phyloP scores from a whole-genome alignment of 2,329 filamentous ascomycete species.

The Venturia nashicola region DNA sequence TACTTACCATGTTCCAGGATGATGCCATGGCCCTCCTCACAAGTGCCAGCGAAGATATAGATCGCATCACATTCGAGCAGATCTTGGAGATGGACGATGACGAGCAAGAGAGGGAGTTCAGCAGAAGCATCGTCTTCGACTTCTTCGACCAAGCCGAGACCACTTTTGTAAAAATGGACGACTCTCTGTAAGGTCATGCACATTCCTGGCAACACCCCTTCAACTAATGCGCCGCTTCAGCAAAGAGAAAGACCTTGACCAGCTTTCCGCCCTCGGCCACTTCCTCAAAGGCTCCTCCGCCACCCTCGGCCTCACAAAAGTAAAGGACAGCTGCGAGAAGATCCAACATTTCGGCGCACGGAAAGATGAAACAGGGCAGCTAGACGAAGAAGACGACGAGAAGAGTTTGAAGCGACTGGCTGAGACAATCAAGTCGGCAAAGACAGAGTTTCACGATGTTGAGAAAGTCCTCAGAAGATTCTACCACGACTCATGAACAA shows the following conservation, averaged over 20 bases:
- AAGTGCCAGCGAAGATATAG: conserved; percentile 49
- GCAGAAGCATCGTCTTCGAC: conserved; percentile 72
- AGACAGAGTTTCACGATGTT: conserved; percentile 64
- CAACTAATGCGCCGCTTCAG: conserved; percentile 31
- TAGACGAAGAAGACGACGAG: conserved; percentile 52
- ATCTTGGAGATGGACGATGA: conserved; percentile 99
- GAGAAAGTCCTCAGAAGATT: conserved; percentile 59
- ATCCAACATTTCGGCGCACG: conserved; percentile 85
- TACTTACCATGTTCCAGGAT: not conserved
- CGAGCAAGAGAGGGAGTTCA: conserved; percentile 74
- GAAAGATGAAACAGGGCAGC: conserved; percentile 64
- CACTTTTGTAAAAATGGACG: conserved; percentile 79
- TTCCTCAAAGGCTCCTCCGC: conserved; percentile 97
- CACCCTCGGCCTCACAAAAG: conserved; percentile 78
- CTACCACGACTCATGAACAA: conserved; percentile 40
- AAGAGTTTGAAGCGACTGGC: conserved; percentile 58
- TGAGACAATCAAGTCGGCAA: conserved; percentile 57
- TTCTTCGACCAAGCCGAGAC: conserved; percentile 86
- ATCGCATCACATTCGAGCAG: conserved; percentile 73
- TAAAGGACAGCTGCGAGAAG: conserved; percentile 89
- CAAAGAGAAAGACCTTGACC: conserved; percentile 52
- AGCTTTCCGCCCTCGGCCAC: conserved; percentile 76
- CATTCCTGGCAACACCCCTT: not conserved
- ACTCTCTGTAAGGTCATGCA: conserved; percentile 55
- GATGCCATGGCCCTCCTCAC: not conserved